Evolutionary conservation across 352 stramenopile species (phyloP).

Genomic region (Albugo laibachii): DNA sequence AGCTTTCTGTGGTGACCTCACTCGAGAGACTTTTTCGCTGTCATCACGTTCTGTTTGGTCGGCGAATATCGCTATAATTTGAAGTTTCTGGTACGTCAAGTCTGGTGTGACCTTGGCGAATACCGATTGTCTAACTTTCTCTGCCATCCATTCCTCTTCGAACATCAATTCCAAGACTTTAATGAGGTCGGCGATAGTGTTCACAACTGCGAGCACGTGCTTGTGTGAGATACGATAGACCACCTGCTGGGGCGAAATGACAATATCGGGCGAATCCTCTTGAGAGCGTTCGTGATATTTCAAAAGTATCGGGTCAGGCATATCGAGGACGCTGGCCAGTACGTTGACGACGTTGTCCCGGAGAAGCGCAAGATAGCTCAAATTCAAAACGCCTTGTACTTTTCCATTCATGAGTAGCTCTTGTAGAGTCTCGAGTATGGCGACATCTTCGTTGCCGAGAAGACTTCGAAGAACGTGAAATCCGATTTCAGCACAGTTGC

Average conservation of each 20-base stretch:
- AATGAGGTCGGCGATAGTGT: constrained; percentile 49
- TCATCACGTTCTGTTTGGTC: constrained; percentile 41
- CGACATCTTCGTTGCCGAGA: constrained; percentile 42
- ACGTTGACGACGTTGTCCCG: constrained; percentile 72
- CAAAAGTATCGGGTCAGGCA: constrained; percentile 26
- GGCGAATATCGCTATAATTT: constrained; percentile 51
- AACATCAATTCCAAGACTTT: constrained; percentile 75
- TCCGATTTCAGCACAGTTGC: constrained; percentile 62
- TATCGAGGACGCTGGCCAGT: constrained; percentile 61
- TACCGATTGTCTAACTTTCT: constrained; percentile 54
- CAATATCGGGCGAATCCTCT: constrained; percentile 5
- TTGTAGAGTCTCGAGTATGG: constrained; percentile 40
- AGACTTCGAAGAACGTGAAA: constrained; percentile 68
- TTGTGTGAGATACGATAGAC: constrained; percentile 47
- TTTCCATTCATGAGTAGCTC: constrained; percentile 33
- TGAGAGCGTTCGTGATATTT: constrained; percentile 2
- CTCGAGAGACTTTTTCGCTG: constrained; percentile 16
- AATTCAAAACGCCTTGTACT: constrained; percentile 34
- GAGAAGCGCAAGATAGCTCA: constrained; percentile 52
- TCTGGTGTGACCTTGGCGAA: constrained; percentile 63
- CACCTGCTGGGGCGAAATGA: constrained; percentile 6
- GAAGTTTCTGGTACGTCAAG: constrained; percentile 56
- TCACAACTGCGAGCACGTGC: constrained; percentile 52
- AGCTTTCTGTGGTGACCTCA: constrained; percentile 13
- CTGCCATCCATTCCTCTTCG: constrained; percentile 73